Evolutionary conservation across 2,329 filamentous ascomycete genomes (phyloP).

Genomic region (Scedosporium minutisporum): DNA sequence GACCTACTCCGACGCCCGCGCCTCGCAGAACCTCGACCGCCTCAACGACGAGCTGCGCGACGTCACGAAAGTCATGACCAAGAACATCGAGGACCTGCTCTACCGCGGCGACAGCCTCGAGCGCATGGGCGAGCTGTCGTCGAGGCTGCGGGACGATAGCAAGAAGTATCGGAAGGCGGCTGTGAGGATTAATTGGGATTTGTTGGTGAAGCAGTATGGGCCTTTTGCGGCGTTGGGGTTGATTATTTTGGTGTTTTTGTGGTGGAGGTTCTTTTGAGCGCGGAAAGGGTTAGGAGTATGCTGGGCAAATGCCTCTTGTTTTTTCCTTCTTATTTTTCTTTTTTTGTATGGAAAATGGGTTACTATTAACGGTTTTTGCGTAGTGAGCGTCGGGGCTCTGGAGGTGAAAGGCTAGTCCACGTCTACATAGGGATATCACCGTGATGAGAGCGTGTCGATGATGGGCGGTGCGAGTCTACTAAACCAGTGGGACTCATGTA

Average conservation of each 20-base stretch:
- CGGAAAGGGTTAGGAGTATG: not conserved
- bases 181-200: conserved; percentile 94
- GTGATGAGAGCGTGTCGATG: conserved; percentile 1
- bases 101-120: conserved; percentile 92
- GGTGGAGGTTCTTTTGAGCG: conserved; percentile 82
- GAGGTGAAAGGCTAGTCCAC: not conserved
- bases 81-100: conserved; percentile 96
- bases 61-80: conserved; percentile 98
- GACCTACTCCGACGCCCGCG: conserved; percentile 86
- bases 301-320: not conserved
- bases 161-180: conserved; percentile 90
- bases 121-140: conserved; percentile 92
- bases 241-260: conserved; percentile 78
- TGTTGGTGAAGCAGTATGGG: conserved; percentile 92
- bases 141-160: conserved; percentile 78
- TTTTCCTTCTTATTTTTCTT: not conserved
- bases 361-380: too few relatives aligned
- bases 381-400: too few relatives aligned
- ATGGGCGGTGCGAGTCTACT: not conserved
- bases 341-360: too few relatives aligned
- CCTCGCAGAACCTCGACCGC: conserved; percentile 85
- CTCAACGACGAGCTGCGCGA: conserved; percentile 95
- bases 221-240: conserved; percentile 75
- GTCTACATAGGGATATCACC: conserved; percentile 36
- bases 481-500: not conserved